Base-by-base conservation (phyloP, 2,329 filamentous ascomycete species). In the Aureobasidium vineae region DNA sequence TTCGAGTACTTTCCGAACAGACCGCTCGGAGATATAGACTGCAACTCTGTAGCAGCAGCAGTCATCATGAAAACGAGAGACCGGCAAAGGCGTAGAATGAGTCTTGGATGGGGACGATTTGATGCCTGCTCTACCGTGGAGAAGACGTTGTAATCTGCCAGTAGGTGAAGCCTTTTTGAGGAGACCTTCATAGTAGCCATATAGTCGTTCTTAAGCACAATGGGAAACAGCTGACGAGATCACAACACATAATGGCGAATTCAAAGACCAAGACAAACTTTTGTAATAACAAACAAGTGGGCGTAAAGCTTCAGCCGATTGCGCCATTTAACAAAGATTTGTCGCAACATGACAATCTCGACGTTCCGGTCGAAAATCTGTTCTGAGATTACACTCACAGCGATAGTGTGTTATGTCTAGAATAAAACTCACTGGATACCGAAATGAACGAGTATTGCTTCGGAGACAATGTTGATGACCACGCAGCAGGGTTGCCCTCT, bases 341-440 rank as follows among this genome's bases (percentile, higher is more conserved):
- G 26, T 31, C 54, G 54, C 54, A 31, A 59, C 54, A n/a, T n/a
- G 36, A 0, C 2, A 8, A 8, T 1, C 7, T 31, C 5, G 8
- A n/a, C 3, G 2, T 5, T 23, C 1, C 10, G 3, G 1, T 21
- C 19, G n/a, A 5, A 5, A 1, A 5, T 3, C 21, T 26, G 8
- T 23, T 26, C n/a, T 3, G 2, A 11, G 2, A 2, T 47, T 26
- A 11, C 13, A 5, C 26, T 26, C 8, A 47, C 21, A 19, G 23
- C 7, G 6, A 21, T 3, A 52, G n/a, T n/a, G n/a, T n/a, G n/a
- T n/a, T n/a, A n/a, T n/a, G n/a, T n/a, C n/a, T n/a, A n/a, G n/a
- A n/a, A n/a, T n/a, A n/a, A n/a, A n/a, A n/a, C n/a, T n/a, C n/a
- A n/a, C n/a, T n/a, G n/a, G n/a, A n/a, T n/a, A n/a, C n/a, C n/a